Percentiles rank a stretch among this genome's conserved stretches.
Evolutionary conservation across 108 stramenopile genomes (phyloP).

Genomic region (Schizochytrium sp.): DNA sequence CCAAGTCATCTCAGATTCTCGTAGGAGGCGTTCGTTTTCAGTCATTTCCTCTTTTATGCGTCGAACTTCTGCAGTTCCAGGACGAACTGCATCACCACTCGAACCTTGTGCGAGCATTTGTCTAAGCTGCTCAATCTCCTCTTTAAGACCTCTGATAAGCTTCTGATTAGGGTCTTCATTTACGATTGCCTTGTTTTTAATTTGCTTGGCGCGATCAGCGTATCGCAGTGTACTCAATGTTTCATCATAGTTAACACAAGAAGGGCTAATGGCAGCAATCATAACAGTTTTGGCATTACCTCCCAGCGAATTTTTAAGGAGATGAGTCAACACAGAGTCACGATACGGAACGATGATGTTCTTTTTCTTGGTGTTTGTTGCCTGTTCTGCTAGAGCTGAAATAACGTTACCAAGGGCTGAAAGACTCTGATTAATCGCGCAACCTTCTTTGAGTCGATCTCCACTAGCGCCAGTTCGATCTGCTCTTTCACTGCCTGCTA

Average conservation of each 20-base stretch:
- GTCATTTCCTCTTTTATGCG: conserved; percentile 52
- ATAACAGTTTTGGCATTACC: conserved; percentile 69
- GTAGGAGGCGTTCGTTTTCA: conserved; percentile 32
- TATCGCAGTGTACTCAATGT: conserved; percentile 69
- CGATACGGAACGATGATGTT: conserved; percentile 60
- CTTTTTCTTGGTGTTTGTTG: conserved; percentile 60
- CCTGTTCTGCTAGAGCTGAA: conserved; percentile 44
- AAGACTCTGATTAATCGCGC: conserved; percentile 65
- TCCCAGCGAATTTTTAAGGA: conserved; percentile 64
- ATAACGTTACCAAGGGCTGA: conserved; percentile 71
- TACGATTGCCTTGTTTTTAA: conserved; percentile 70
- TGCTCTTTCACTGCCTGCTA: conserved; percentile 68
- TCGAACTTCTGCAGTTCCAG: conserved; percentile 29
- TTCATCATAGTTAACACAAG: conserved; percentile 64
- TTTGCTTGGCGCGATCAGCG: conserved; percentile 69
- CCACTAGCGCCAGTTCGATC: conserved; percentile 68
- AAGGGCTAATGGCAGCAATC: conserved; percentile 64
- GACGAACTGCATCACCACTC: not conserved
- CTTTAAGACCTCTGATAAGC: conserved; percentile 68
- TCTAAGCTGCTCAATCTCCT: conserved; percentile 68
- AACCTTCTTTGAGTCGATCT: conserved; percentile 66
- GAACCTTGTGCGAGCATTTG: conserved; percentile 16
- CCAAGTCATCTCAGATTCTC: conserved; percentile 23
- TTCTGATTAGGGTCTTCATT: conserved; percentile 71
- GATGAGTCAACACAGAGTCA: conserved; percentile 63